A percentile compares a stretch with the other conserved stretches of the same genome.
Evolutionary conservation across 2,329 filamentous ascomycete genomes (phyloP).

Genomic region (Fusarium sp.): DNA sequence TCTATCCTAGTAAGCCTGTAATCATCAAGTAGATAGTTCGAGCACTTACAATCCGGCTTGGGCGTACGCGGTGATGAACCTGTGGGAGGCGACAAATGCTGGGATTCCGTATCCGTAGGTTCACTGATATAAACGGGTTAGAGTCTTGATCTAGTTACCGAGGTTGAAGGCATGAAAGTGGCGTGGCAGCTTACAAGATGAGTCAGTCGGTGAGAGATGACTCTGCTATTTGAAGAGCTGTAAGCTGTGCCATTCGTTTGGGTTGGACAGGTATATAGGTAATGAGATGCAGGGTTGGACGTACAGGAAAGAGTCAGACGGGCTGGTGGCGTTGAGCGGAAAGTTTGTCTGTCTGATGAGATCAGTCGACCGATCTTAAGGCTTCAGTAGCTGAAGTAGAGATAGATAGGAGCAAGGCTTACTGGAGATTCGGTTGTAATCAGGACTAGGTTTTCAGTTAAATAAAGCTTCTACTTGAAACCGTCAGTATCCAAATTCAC

Average conservation of each 20-base stretch:
- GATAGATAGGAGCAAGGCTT: not conserved
- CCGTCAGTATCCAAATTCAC: fast-evolving
- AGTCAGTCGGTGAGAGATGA: not conserved
- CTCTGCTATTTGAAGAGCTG: not conserved
- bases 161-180: too few species aligned
- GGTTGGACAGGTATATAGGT: fast-evolving
- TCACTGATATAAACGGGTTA: too few species aligned
- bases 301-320: not conserved
- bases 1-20: too few species aligned
- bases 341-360: not conserved
- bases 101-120: too few species aligned
- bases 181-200: not conserved
- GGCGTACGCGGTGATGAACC: too few species aligned
- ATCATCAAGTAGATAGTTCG: too few species aligned
- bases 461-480: not conserved
- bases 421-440: not conserved
- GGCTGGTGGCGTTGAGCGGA: not conserved
- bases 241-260: fast-evolving
- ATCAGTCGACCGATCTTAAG: not conserved
- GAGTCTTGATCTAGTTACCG: too few species aligned
- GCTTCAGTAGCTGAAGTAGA: not conserved
- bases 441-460: not conserved
- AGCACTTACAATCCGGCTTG: too few species aligned
- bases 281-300: fast-evolving
- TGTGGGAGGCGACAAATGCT: too few species aligned